These are phyloP conservation scores for Xylaria sp. DNA, from an alignment of 495 filamentous ascomycete species.

Conservation along the genomic window DNA sequence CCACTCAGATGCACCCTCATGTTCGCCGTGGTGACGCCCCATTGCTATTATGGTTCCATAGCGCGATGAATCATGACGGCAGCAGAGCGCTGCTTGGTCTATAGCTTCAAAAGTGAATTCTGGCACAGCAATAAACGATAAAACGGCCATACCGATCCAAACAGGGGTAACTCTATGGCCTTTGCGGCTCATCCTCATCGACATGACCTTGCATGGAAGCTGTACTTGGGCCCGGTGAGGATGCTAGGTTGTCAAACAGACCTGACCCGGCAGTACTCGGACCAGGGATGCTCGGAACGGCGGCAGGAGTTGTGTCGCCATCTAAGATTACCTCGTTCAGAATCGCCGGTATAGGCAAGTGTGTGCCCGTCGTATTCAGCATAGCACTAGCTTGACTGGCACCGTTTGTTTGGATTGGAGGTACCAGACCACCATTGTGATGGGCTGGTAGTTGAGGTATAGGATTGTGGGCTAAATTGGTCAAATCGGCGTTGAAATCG, in stretches of 20 bases:
- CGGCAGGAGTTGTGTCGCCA: not conserved
- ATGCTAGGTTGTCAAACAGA: conserved; percentile 23
- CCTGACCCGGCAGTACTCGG: conserved; percentile 35
- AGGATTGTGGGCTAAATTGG: conserved; percentile 26
- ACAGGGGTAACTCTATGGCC: conserved; percentile 7
- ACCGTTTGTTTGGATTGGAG: not conserved
- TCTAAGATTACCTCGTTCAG: conserved; percentile 16
- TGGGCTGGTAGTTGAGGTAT: conserved; percentile 31
- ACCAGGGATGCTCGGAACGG: conserved; percentile 14
- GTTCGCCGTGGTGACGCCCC: not conserved
- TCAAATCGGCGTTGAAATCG: conserved; percentile 33
- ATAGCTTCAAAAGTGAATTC: not conserved
- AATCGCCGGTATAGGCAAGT: conserved; percentile 5
- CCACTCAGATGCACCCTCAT: not conserved
- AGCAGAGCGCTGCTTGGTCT: conserved; percentile 8
- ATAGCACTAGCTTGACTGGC: not conserved
- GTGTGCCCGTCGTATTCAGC: not conserved
- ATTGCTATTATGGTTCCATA: not conserved
- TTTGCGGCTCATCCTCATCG: conserved; percentile 28
- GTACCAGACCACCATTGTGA: conserved; percentile 10
- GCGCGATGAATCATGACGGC: not conserved
- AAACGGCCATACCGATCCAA: not conserved
- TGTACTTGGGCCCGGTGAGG: conserved; percentile 34
- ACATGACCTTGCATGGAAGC: conserved; percentile 36
- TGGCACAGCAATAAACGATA: not conserved